Evolutionary conservation across 768 basidiomycete genomes (phyloP).

Genomic region (Macrolepiota fuliginosa): DNA sequence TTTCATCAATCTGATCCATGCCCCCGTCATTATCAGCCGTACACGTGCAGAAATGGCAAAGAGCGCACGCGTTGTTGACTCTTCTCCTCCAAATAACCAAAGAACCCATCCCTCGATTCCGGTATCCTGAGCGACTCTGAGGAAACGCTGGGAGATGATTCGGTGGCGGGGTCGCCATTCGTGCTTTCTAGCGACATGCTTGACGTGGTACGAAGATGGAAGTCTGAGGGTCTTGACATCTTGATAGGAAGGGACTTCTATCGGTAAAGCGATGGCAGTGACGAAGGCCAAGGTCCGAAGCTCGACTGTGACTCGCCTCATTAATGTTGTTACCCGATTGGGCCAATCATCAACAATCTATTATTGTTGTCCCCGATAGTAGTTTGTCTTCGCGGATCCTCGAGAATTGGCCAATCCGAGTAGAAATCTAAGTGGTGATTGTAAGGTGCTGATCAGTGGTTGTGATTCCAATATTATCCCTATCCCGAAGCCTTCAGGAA

Average conservation of each 20-base stretch:
- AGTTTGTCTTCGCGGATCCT: neutral
- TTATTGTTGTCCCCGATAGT: neutral
- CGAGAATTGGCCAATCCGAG: neutral
- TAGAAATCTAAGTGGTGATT: neutral
- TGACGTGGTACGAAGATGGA: neutral
- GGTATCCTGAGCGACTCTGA: conserved; percentile 33
- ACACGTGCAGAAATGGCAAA: neutral
- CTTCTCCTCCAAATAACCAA: conserved; percentile 79
- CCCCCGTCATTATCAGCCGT: conserved; percentile 3
- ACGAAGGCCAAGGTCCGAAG: neutral
- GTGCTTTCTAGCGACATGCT: conserved; percentile 2
- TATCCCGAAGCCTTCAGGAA: too few relatives aligned
- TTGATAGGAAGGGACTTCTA: neutral
- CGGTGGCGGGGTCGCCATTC: neutral
- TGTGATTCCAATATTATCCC: too few relatives aligned
- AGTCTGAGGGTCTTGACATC: neutral
- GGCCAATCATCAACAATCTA: neutral
- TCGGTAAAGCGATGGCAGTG: neutral
- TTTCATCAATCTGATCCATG: conserved; percentile 65
- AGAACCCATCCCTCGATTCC: conserved; percentile 69
- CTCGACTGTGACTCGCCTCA: neutral
- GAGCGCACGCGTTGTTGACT: conserved; percentile 65
- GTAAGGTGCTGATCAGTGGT: neutral
- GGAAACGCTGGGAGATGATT: conserved; percentile 8
- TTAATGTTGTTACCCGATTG: neutral